Base-by-base conservation (phyloP, 192 early-diverging fungal genomes). In the Diversispora epigaea region DNA sequence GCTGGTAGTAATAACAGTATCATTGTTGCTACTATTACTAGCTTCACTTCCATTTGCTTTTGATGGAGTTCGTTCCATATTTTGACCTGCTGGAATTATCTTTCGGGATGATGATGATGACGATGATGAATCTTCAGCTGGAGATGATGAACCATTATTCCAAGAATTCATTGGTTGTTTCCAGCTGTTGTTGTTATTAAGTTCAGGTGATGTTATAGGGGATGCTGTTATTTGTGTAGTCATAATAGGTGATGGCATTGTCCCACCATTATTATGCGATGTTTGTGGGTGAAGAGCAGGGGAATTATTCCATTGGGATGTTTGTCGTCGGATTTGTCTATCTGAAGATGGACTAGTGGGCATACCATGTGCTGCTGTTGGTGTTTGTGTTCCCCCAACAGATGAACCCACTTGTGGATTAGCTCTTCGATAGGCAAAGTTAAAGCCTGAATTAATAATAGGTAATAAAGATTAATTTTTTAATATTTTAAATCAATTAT, bases 391-490 rank as follows among this genome's bases (percentile, higher is more conserved):
- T 11, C 61, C 61, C 0, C 6, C 19, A 17, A 64, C 32, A 19
- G 32, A 17, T 54, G 52, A 21, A 22, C 10, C 25, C 5, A 15
- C 8, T 45, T n/a, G 56, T 2, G 19, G n/a, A 49, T 82, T 80
- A 44, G 73, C 82, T 49, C 84, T 77, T 58, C 87, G 83, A 69
- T 89, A 87, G 41, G 85, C 78, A 44, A 89, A 89, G 71, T 87
- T 89, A 57, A 89, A 87, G 17, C 82, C 82, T 83, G 2, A 32
- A 32, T 32, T 76, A 11, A 43, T 61, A n/a, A 6, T 32, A 25
- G 7, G 9, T 50, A 9, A 32, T 17, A 50, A 22, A 22, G 39
- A 54, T 22, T 5, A 19, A 17, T 47, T 45, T 68, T 6, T 22
- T n/a, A 39, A 49, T 22, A 22, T 17, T 47, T 10, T 22, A 25